A percentile compares a stretch with the other conserved stretches of the same genome.
phyloP scores from a whole-genome alignment of 192 early-diverging fungal species.

The Pilobolus umbonatus region DNA sequence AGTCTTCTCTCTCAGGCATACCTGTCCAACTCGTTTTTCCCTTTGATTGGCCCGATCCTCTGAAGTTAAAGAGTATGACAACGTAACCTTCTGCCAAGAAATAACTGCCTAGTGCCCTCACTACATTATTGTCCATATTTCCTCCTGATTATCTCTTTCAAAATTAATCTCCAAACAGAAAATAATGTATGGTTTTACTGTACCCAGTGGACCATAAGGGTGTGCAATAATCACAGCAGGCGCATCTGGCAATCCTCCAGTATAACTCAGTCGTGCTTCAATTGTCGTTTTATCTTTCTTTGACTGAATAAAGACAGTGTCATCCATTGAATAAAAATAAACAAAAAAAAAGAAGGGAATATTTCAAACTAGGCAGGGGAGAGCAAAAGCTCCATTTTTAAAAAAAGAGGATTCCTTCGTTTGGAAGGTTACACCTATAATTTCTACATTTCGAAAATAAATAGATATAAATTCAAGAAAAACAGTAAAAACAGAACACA shows the following conservation, averaged over 20 bases:
- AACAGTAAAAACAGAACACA: too few species aligned
- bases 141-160: slow-evolving; percentile 12
- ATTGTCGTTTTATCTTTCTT: slow-evolving; percentile 2
- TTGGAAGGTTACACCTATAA: too few species aligned
- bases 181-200: neutral
- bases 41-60: slow-evolving; percentile 17
- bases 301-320: slow-evolving; percentile 13
- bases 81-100: slow-evolving; percentile 18
- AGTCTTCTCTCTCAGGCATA: slow-evolving; percentile 25
- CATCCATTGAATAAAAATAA: neutral
- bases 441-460: too few species aligned
- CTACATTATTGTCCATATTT: slow-evolving; percentile 23
- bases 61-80: slow-evolving; percentile 14
- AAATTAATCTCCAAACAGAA: neutral
- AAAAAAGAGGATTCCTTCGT: neutral
- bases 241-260: neutral
- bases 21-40: slow-evolving; percentile 27
- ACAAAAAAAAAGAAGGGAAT: neutral
- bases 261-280: slow-evolving; percentile 4
- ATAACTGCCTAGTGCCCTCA: slow-evolving; percentile 8
- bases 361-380: neutral
- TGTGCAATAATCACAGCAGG: slow-evolving; percentile 20
- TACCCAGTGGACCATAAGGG: slow-evolving; percentile 29
- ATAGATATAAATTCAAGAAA: too few species aligned
- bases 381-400: neutral